Percentiles rank a stretch among this genome's conserved stretches.
Conservation (phyloP, 768 basidiomycete species). For the Xerocomus spinulosus region DNA sequence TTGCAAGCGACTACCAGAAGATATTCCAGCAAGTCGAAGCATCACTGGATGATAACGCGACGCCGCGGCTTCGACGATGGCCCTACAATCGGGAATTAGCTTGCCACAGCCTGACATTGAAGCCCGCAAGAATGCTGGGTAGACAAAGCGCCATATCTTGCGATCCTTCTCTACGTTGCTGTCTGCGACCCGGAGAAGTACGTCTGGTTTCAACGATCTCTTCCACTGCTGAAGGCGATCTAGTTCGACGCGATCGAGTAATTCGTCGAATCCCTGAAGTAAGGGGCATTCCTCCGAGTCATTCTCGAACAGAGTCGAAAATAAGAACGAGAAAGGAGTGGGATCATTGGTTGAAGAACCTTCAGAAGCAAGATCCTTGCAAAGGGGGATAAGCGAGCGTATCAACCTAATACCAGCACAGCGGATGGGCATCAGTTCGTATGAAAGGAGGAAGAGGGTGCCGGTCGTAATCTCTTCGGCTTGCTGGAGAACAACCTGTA, state of each 20-base stretch:
- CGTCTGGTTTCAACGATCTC: conserved; percentile 49
- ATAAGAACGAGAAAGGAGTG: conserved; percentile 31
- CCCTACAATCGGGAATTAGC: conserved; percentile 52
- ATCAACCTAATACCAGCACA: conserved; percentile 60
- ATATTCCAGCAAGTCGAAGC: conserved; percentile 69
- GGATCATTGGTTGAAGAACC: conserved; percentile 25
- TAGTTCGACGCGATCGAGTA: conserved; percentile 57
- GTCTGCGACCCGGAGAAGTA: conserved; percentile 65
- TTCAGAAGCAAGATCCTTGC: conserved; percentile 40
- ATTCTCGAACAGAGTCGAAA: conserved; percentile 54
- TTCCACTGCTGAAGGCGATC: conserved; percentile 65
- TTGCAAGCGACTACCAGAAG: conserved; percentile 39
- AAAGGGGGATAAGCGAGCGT: conserved; percentile 50
- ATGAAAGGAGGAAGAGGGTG: conserved; percentile 68
- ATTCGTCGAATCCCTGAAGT: conserved; percentile 60
- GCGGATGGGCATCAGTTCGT: conserved; percentile 47
- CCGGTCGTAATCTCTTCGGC: conserved; percentile 66
- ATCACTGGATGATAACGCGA: conserved; percentile 69
- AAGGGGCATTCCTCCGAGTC: conserved; percentile 42
- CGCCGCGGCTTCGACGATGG: conserved; percentile 61
- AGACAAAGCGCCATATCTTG: conserved; percentile 70
- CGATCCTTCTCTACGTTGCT: conserved; percentile 64
- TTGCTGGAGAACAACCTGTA: conserved; percentile 40
- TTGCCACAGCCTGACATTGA: conserved; percentile 47
- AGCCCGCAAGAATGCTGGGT: conserved; percentile 57